Base-by-base conservation (phyloP, 352 stramenopile genomes). In the Phytophthora brassicae region DNA sequence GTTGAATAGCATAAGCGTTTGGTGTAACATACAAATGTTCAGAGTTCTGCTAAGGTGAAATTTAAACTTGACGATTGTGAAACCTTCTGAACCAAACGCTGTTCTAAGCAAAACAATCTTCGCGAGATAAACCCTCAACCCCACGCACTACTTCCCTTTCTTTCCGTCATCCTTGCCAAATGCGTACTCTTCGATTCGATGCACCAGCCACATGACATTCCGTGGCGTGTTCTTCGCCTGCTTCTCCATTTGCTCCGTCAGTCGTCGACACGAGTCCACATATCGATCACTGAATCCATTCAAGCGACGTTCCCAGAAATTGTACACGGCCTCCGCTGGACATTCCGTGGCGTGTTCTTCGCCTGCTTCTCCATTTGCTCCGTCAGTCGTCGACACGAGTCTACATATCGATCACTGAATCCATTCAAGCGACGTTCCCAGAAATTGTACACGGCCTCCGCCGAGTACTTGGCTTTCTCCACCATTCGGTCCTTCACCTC, bases 241-340 rank as follows among this genome's bases (percentile, higher is more conserved):
- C 63, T 86, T 89, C 45, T 86, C 65, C 81, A 90, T 90, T 58
- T 90, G 81, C 23, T 65, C 64, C 4, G 81, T 65, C n/a, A 89
- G 55, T 39, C 75, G 73, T 38, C 63, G 52, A 42, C 81, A 90
- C 35, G 79, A 90, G n/a, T 88, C 81, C 50, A 86, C 46, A 59
- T 90, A 90, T 6, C 81, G 71, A 22, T 86, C 77, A 51, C 79
- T 66, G 44, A 90, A 84, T 22, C 79, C 79, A 38, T 89, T 77
- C 31, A 90, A 66, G 16, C 77, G 79, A 29, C 77, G 70, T 28
- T 79, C 79, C 81, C 81, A 89, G 57, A 90, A 90, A 36, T 77
- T 82, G 68, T 88, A n/a, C n/a, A n/a, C n/a, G n/a, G n/a, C n/a
- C n/a, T n/a, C n/a, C n/a, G n/a, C n/a, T n/a, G n/a, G 9, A 75